Evolutionary conservation across 1,284 basidiomycete species (phyloP).

Genomic region (Exobasidium rhododendri): DNA sequence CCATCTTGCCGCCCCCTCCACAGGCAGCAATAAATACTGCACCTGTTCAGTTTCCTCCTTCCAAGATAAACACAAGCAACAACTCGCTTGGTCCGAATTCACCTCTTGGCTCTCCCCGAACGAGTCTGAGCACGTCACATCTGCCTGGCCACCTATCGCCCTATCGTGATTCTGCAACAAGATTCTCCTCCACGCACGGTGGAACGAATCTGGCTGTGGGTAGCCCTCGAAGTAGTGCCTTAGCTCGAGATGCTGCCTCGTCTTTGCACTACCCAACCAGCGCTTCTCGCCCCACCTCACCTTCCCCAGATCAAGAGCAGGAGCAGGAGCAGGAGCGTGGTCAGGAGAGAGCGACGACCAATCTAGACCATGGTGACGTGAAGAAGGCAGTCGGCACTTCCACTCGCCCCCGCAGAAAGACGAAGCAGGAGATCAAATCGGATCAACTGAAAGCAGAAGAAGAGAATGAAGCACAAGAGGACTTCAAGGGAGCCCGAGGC

Average conservation of each 20-base stretch:
- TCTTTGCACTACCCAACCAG: slow-evolving; percentile 43
- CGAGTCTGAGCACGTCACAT: not conserved
- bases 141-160: slow-evolving; percentile 44
- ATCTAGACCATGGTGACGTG: not conserved
- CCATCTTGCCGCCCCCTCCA: slow-evolving; percentile 1
- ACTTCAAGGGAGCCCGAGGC: not conserved
- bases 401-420: not conserved
- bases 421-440: not conserved
- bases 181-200: slow-evolving; percentile 29
- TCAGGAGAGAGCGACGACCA: not conserved
- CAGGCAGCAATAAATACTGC: no score
- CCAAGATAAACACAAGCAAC: not conserved
- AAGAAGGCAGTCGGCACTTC: not conserved
- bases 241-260: slow-evolving; percentile 45
- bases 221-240: slow-evolving; percentile 43
- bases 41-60: not conserved
- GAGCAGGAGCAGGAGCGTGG: not conserved
- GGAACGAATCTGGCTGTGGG: slow-evolving; percentile 29
- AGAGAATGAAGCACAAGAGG: not conserved
- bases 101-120: slow-evolving; percentile 13
- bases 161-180: slow-evolving; percentile 44
- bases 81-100: not conserved
- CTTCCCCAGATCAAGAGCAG: slow-evolving; percentile 4
- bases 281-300: slow-evolving; percentile 19
- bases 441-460: not conserved